Evolutionary conservation across 2,329 filamentous ascomycete species (phyloP), one percentile per base, ranked within the genome.

Genomic region (Trichoderma sp.): DNA sequence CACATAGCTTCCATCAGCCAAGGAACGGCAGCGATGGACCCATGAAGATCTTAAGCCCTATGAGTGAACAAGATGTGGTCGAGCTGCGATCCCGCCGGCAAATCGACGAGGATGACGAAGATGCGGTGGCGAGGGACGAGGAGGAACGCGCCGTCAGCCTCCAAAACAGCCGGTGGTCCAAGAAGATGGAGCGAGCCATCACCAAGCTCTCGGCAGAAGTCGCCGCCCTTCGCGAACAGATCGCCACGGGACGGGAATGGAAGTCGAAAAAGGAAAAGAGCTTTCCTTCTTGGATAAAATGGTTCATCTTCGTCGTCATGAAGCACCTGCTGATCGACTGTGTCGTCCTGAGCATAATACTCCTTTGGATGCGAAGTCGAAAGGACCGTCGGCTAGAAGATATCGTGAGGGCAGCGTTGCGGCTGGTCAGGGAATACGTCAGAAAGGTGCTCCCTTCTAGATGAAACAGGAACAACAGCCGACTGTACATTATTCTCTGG

Each of bases 141-240:
- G 59, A 71, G 24, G 66, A 53, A 6, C 76, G 78, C 21, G 79
- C 75, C 12, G 84, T 84, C 50, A 73, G 29, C 16, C 41, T 53
- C 7, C 71, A 73, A 3, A 64, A 73, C 29, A 86, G 86, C 76
- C 91, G 91, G 80, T 98, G 95, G 94, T 92, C 93, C 69, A 92
- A 90, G 76, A 92, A 93, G 79, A 93, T 98, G 77, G 96, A 98
- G 85, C 90, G 92, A 60, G 94, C 95, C 27, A 88, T 98, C 75
- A 94, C 96, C 74, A 94, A 95, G 79, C 92, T 98, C 85, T 97
- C 95, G 6, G 93, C 95, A 18, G 97, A 99, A 84, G 91, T 99
- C 38, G 95, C 97, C 1, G 97, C 97, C 0, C 85, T 98, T 77
- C 90, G 97, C 45, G 97, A 99, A 84, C 95, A 98, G 82, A 93